Evolutionary conservation across 192 early-diverging fungal genomes (phyloP).

Genomic region (Mortierella alpina): DNA sequence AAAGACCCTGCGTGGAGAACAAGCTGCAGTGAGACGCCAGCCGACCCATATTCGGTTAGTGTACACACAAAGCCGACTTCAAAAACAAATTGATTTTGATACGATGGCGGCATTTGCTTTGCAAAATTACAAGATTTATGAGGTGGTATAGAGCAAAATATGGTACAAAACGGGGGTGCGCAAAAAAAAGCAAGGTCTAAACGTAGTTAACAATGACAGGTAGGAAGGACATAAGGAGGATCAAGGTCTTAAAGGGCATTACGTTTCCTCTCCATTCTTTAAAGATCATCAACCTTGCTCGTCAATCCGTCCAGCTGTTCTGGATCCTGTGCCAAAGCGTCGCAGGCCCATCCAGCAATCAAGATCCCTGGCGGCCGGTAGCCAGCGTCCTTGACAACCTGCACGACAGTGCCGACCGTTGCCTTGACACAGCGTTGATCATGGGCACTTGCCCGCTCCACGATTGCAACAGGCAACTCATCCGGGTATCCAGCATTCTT

Average conservation of each 20-base stretch:
- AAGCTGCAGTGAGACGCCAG: too few relatives aligned
- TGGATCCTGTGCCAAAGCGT: conserved; percentile 23
- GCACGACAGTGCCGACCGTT: conserved; percentile 72
- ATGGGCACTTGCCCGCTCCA: conserved; percentile 83
- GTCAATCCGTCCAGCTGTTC: conserved; percentile 15
- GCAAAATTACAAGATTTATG: background rate
- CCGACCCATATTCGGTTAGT: too few relatives aligned
- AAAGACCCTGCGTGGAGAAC: too few relatives aligned
- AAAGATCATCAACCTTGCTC: background rate
- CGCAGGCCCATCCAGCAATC: conserved; percentile 73
- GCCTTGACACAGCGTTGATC: conserved; percentile 82
- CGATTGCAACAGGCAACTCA: conserved; percentile 80
- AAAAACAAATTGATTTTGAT: too few relatives aligned
- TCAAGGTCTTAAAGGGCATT: background rate
- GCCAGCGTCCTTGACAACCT: conserved; percentile 69
- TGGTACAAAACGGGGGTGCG: background rate
- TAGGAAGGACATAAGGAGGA: background rate
- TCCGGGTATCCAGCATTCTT: conserved; percentile 69
- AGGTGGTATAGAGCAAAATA: background rate
- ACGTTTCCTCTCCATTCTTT: background rate
- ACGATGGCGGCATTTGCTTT: too few relatives aligned
- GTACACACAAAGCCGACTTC: too few relatives aligned
- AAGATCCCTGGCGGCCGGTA: conserved; percentile 84
- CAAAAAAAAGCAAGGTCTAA: background rate
- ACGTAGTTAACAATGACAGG: background rate